Evolutionary conservation across 805 yeast genomes (phyloP).

Genomic region (Lipomyces lipofer): DNA sequence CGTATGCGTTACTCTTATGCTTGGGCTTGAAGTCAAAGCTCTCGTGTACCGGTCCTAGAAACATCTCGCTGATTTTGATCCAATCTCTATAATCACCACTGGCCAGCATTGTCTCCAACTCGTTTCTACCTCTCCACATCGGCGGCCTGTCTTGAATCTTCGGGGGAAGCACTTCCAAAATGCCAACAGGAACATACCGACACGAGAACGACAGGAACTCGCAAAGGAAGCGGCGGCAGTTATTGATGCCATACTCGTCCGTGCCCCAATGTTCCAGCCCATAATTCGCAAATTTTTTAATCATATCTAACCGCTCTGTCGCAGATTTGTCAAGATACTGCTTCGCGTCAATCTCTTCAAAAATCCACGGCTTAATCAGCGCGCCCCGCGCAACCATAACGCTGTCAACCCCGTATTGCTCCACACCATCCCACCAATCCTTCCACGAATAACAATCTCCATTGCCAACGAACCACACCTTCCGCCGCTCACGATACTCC

Average conservation of each 20-base stretch:
- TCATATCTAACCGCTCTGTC: constrained; percentile 79
- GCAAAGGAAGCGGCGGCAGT: constrained; percentile 86
- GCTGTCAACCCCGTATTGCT: constrained; percentile 73
- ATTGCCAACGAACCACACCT: constrained; percentile 86
- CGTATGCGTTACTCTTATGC: constrained; percentile 88
- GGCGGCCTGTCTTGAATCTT: constrained; percentile 92
- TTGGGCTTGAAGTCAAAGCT: constrained; percentile 83
- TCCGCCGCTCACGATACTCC: constrained; percentile 39
- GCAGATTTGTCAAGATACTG: constrained; percentile 90
- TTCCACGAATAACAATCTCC: constrained; percentile 87
- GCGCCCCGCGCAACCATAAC: constrained; percentile 99
- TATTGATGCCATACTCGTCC: constrained; percentile 89
- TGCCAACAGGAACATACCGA: constrained; percentile 91
- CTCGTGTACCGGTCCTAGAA: constrained; percentile 80
- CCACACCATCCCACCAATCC: constrained; percentile 79
- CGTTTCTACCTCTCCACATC: constrained; percentile 88
- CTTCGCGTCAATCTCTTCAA: constrained; percentile 87
- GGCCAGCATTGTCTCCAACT: constrained; percentile 85
- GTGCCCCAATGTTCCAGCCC: constrained; percentile 98
- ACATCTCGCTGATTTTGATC: constrained; percentile 95
- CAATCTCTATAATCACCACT: constrained; percentile 86
- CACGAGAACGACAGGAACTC: constrained; percentile 94
- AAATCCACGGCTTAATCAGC: constrained; percentile 96
- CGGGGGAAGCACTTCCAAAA: constrained; percentile 84
- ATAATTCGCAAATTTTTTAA: constrained; percentile 66